These are phyloP conservation scores for Pseudogymnoascus destructans DNA, from an alignment of 2,329 filamentous ascomycete genomes.

Conservation along the genomic window DNA sequence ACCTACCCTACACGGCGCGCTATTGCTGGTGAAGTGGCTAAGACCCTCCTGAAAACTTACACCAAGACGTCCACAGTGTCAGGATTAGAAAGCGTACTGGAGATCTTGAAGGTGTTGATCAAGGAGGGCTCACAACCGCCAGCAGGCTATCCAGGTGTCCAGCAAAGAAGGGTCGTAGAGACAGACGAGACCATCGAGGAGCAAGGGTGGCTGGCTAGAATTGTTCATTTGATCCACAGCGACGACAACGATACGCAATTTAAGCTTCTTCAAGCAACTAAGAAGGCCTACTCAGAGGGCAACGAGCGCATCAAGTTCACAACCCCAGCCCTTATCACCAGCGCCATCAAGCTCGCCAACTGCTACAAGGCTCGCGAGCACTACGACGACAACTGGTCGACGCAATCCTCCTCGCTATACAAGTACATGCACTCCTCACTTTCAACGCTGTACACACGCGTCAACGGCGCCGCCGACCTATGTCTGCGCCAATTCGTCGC, in stretches of 20 bases:
- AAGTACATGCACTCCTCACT: slow-evolving; percentile 90
- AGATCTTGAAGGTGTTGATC: slow-evolving; percentile 80
- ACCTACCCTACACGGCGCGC: slow-evolving; percentile 85
- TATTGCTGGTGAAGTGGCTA: slow-evolving; percentile 78
- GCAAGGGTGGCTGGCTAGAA: slow-evolving; percentile 88
- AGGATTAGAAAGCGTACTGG: slow-evolving; percentile 77
- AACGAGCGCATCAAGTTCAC: slow-evolving; percentile 95
- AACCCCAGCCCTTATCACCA: slow-evolving; percentile 80
- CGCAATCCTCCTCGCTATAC: slow-evolving; percentile 68
- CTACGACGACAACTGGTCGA: slow-evolving; percentile 61
- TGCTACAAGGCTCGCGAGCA: slow-evolving; percentile 86
- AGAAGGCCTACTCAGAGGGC: slow-evolving; percentile 78
- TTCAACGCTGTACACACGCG: slow-evolving; percentile 75
- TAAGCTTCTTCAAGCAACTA: slow-evolving; percentile 76
- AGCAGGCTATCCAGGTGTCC: slow-evolving; percentile 70
- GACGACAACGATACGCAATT: slow-evolving; percentile 89
- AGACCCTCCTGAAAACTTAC: slow-evolving; percentile 68
- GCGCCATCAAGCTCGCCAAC: slow-evolving; percentile 77
- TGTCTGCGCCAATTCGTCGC: slow-evolving; percentile 80
- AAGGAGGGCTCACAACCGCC: slow-evolving; percentile 79
- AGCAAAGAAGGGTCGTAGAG: slow-evolving; percentile 65
- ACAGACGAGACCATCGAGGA: slow-evolving; percentile 97
- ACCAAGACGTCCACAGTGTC: slow-evolving; percentile 65
- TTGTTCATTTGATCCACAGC: slow-evolving; percentile 76
- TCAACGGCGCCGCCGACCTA: slow-evolving; percentile 73